Percentiles rank a stretch among this genome's conserved stretches.
phyloP scores from a whole-genome alignment of 2,329 filamentous ascomycete genomes.

The Nakataea oryzae region DNA sequence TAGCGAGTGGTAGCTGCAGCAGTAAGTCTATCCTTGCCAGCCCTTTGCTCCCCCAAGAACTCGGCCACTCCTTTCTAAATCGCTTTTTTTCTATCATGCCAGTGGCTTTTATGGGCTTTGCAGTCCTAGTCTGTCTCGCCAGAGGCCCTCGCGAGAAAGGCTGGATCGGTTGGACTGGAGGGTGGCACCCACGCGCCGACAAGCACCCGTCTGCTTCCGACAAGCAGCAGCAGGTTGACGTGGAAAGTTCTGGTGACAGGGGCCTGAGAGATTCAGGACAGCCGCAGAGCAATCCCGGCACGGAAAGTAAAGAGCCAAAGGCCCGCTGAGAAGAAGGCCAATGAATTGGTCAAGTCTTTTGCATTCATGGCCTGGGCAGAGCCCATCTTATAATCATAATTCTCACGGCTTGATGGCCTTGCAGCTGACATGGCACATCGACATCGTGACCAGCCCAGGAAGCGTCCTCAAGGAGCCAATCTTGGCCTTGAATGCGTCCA shows the following conservation, averaged over 20 bases:
- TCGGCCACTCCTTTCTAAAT: neutral
- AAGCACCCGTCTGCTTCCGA: neutral
- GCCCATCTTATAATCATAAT: neutral
- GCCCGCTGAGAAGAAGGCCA: neutral
- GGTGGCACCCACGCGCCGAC: constrained; percentile 17
- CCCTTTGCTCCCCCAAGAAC: neutral
- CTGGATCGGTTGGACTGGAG: constrained; percentile 31
- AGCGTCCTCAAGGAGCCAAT: constrained; percentile 13
- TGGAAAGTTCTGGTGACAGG: neutral
- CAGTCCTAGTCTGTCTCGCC: constrained; percentile 22
- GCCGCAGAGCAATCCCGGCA: neutral
- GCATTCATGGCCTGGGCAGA: neutral
- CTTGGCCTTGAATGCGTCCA: constrained; percentile 21
- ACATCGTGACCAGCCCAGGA: constrained; percentile 12
- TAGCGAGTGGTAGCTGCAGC: constrained; percentile 31
- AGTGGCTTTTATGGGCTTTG: constrained; percentile 26
- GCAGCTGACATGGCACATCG: constrained; percentile 12
- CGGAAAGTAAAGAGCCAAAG: neutral
- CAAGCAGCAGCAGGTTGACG: neutral
- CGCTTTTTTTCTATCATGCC: neutral
- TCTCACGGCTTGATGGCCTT: neutral
- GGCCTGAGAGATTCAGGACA: too few relatives aligned
- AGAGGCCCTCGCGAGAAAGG: constrained; percentile 28
- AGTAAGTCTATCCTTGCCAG: constrained; percentile 16
- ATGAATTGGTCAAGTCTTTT: neutral